phyloP scores from a whole-genome alignment of 2,329 filamentous ascomycete genomes.

The Ophiostoma ips region DNA sequence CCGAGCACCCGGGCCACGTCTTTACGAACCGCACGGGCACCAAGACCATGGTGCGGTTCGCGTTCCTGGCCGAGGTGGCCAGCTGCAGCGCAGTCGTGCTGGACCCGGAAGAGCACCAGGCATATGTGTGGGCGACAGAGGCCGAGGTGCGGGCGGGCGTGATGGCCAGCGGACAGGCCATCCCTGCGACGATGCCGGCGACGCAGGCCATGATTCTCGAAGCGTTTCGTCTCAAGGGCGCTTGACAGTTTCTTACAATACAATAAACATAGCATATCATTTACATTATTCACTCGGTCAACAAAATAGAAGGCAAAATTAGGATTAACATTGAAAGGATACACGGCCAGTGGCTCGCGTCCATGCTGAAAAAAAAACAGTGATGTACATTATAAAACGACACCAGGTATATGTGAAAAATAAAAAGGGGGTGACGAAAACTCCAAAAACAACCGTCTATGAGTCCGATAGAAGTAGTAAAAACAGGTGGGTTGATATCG shows the following conservation, averaged over 20 bases:
- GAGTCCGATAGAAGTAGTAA: conserved; percentile 2
- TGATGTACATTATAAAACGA: conserved; percentile 1
- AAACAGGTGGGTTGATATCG: background rate
- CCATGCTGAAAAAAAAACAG: background rate
- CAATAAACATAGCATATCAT: background rate
- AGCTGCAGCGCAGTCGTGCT: conserved; percentile 10
- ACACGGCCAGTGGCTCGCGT: background rate
- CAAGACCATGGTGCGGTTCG: conserved; percentile 15
- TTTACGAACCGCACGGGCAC: conserved; percentile 17
- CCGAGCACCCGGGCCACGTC: conserved; percentile 9
- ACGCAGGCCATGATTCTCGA: conserved; percentile 9
- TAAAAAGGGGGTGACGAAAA: background rate
- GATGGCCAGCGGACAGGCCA: background rate
- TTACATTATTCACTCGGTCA: background rate
- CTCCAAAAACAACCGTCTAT: conserved; percentile 10
- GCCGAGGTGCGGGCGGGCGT: conserved; percentile 18
- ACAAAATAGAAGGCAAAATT: background rate
- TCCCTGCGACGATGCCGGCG: conserved; percentile 4
- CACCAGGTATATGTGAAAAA: background rate
- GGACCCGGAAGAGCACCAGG: conserved; percentile 23
- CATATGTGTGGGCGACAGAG: conserved; percentile 22
- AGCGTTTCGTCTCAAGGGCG: conserved; percentile 12
- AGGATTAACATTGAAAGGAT: conserved; percentile 7
- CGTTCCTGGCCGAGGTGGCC: conserved; percentile 17
- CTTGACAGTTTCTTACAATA: no score